phyloP scores from a whole-genome alignment of 1,284 basidiomycete species.

The Fomitopsis betulina region DNA sequence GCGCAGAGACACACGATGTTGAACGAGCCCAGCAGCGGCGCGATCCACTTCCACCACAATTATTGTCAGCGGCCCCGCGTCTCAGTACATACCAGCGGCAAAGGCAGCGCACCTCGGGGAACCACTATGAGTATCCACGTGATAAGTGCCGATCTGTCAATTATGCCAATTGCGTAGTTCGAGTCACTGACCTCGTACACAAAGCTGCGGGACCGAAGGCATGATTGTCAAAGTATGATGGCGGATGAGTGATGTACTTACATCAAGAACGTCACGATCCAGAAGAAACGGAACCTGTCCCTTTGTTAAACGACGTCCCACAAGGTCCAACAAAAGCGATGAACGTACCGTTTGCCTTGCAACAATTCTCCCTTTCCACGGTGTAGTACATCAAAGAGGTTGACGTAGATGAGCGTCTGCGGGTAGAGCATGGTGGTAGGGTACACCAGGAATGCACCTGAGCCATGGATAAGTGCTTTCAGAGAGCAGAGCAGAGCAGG shows the following conservation, averaged over 20 bases:
- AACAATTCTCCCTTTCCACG: conserved; percentile 38
- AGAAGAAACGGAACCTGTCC: conserved; percentile 38
- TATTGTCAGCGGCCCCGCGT: neutral
- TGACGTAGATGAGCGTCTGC: conserved; percentile 37
- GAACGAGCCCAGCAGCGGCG: conserved; percentile 10
- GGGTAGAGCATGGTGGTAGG: conserved; percentile 27
- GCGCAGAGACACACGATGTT: conserved; percentile 9
- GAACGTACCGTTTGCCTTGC: conserved; percentile 40
- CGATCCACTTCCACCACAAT: conserved; percentile 1
- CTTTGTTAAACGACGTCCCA: neutral
- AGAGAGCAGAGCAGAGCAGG: neutral
- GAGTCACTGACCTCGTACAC: conserved; percentile 7
- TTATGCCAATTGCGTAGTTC: neutral
- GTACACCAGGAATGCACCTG: conserved; percentile 31
- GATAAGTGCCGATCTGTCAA: neutral
- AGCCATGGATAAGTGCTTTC: neutral
- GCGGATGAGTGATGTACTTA: neutral
- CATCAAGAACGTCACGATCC: conserved; percentile 47
- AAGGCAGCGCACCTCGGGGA: conserved; percentile 4
- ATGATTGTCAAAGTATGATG: neutral
- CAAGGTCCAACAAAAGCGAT: neutral
- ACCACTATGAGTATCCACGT: conserved; percentile 1
- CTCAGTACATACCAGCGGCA: neutral
- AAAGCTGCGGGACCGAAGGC: neutral
- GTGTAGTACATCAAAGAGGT: conserved; percentile 53